Evolutionary conservation across 2,329 filamentous ascomycete genomes (phyloP).

Genomic region (Didymella segeticola): DNA sequence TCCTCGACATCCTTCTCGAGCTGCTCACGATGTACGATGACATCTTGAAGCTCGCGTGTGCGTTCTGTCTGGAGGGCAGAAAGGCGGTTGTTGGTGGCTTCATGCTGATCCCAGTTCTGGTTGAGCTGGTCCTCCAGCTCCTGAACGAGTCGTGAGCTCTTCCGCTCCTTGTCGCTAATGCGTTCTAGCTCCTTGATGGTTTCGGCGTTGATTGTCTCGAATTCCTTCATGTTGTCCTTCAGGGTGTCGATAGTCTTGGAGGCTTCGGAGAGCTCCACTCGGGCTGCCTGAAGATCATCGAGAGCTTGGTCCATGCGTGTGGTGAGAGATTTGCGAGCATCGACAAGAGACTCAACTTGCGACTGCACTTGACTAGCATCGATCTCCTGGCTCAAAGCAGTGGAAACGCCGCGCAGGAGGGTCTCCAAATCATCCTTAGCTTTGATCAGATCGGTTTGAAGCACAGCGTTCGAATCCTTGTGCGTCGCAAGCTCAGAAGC

Average conservation of each 20-base stretch:
- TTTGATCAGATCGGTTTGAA: constrained; percentile 64
- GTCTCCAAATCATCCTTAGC: constrained; percentile 67
- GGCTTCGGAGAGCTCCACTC: constrained; percentile 53
- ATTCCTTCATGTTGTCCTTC: constrained; percentile 53
- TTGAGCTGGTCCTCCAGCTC: constrained; percentile 97
- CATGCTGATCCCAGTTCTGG: constrained; percentile 92
- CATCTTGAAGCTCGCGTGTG: constrained; percentile 51
- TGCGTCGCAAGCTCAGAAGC: constrained; percentile 44
- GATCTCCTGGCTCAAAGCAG: constrained; percentile 69
- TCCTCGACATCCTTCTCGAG: constrained; percentile 74
- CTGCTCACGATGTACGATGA: constrained; percentile 51
- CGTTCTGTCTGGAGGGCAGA: constrained; percentile 67
- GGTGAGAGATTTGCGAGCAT: constrained; percentile 55
- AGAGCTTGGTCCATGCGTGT: constrained; percentile 52
- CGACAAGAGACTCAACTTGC: constrained; percentile 53
- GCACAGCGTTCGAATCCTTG: constrained; percentile 37
- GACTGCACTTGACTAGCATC: constrained; percentile 50
- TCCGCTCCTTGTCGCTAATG: constrained; percentile 74
- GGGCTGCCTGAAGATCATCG: constrained; percentile 51
- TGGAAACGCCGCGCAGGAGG: constrained; percentile 68
- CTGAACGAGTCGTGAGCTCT: constrained; percentile 89
- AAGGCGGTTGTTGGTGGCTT: constrained; percentile 81
- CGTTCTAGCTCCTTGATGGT: constrained; percentile 64
- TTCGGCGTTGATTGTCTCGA: constrained; percentile 59
- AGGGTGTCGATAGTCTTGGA: constrained; percentile 48